Conservation (phyloP, 805 yeast genomes). For the Starmerella potacharoeniae region DNA sequence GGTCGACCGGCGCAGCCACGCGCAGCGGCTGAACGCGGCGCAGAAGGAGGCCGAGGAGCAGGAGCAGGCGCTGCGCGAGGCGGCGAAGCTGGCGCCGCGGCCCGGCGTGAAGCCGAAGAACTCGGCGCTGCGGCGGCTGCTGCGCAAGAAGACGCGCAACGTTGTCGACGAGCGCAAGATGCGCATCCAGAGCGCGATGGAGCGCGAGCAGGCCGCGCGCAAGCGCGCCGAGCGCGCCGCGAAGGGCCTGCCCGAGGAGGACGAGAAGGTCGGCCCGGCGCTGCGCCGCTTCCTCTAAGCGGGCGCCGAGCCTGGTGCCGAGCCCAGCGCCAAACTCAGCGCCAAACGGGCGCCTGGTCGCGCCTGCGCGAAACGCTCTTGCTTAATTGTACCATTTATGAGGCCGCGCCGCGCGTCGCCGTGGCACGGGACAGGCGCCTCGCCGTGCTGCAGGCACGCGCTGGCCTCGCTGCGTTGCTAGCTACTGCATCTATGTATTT, state of each 20-base stretch:
- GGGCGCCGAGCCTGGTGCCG: no score
- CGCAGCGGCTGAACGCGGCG: conserved; percentile 49
- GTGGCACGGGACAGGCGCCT: no score
- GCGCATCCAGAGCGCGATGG: conserved; percentile 62
- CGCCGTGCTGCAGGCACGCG: no score
- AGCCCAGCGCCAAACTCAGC: no score
- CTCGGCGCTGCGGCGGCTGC: conserved; percentile 66
- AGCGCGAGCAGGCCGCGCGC: conserved; percentile 47
- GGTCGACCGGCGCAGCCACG: conserved; percentile 59
- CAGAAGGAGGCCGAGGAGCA: conserved; percentile 32
- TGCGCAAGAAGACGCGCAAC: conserved; percentile 74
- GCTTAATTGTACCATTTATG: no score
- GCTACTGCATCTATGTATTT: not conserved
- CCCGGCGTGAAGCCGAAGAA: conserved; percentile 70
- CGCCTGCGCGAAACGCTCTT: no score
- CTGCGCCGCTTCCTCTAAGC: conserved; percentile 21
- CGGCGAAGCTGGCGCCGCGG: conserved; percentile 44
- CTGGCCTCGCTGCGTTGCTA: no score
- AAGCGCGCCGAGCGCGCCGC: conserved; percentile 11
- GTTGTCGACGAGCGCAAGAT: conserved; percentile 76
- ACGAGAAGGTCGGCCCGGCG: conserved; percentile 21
- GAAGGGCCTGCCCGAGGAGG: conserved; percentile 20
- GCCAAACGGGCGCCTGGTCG: no score
- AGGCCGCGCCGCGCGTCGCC: no score
- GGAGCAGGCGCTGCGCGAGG: conserved; percentile 37